These are phyloP conservation scores for Citrullus colocynthis DNA, from an alignment of 306 rosid species.

Conservation along the genomic window DNA sequence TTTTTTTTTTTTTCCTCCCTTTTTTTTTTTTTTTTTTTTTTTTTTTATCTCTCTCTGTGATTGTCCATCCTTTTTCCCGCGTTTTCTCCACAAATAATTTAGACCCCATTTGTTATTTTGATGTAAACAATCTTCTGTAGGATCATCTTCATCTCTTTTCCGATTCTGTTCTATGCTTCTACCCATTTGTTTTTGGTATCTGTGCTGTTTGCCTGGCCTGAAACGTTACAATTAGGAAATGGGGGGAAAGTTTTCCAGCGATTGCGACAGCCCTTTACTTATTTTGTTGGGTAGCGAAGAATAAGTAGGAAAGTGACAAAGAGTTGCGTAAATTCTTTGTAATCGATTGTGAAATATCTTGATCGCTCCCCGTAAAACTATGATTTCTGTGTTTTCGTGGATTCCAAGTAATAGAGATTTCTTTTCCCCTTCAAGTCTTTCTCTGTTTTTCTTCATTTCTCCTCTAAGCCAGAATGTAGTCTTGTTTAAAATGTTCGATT, in stretches of 20 bases:
- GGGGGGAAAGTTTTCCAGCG: background rate
- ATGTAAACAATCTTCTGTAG: background rate
- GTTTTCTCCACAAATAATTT: background rate
- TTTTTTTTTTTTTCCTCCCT: too few species aligned
- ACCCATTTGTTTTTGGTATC: background rate
- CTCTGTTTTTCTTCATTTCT: background rate
- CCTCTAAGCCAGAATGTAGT: background rate
- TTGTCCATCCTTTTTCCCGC: background rate
- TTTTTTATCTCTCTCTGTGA: background rate
- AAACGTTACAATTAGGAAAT: background rate
- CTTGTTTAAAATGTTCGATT: background rate
- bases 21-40: too few species aligned
- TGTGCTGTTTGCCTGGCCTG: background rate
- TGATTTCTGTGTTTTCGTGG: slow-evolving; percentile 1
- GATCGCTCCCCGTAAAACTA: background rate
- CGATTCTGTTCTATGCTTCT: background rate
- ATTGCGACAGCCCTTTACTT: background rate
- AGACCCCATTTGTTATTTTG: background rate
- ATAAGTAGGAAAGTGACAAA: background rate
- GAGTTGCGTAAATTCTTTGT: background rate
- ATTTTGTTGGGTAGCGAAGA: background rate
- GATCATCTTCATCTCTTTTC: background rate
- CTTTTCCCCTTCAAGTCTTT: background rate
- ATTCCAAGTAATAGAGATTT: background rate
- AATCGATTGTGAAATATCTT: background rate